Base-by-base conservation (phyloP, 1,284 basidiomycete species). In the Trametes versicolor region DNA sequence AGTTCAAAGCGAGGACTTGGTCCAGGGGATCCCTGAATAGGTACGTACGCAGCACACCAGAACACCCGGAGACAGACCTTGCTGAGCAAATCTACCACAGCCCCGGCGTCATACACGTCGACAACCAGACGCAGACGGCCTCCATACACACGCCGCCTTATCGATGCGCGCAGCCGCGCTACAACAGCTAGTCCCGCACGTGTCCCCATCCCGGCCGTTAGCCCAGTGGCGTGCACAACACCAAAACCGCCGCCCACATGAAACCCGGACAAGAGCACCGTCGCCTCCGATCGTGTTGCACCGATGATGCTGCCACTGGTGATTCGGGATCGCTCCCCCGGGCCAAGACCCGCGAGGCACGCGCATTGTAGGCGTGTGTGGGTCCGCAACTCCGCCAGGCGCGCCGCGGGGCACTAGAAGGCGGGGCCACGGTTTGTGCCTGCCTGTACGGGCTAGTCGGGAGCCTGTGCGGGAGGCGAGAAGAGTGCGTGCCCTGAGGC, bases 321-420 rank as follows among this genome's bases (percentile, higher is more conserved):
- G 29, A 32, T 4, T 8, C 29, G 29, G 4, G 3, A 10, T 4
- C 41, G 41, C n/a, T 25, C 25, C 48, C 12, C 7, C 45, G 4
- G 23, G 2, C 48, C 25, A 25, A 29, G 27, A 15, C 25, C 17
- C 15, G 41, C 41, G 17, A 50, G 27, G 49, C 49, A 50, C 29
- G 27, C 29, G 17, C 32, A n/a, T 58, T 58, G 56, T 58, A 58
- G 56, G 56, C 56, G 56, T 58, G 23, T 58, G 56, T 58, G 56
- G 56, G 56, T 58, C 56, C 56, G 56, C 56, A 48, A 37, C 45
- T 49, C 56, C 47, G 45, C 55, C 55, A 34, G 25, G 29, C 39
- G 29, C 43, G 32, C 43, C 39, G 23, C 34, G 51, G 21, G 12
- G 36, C 29, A 21, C 41, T 36, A 36, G n/a, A 36, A 34, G 52